These are phyloP conservation scores for Pseudocercospora macadamiae DNA, from an alignment of 2,329 filamentous ascomycete genomes.

Conservation along the genomic window DNA sequence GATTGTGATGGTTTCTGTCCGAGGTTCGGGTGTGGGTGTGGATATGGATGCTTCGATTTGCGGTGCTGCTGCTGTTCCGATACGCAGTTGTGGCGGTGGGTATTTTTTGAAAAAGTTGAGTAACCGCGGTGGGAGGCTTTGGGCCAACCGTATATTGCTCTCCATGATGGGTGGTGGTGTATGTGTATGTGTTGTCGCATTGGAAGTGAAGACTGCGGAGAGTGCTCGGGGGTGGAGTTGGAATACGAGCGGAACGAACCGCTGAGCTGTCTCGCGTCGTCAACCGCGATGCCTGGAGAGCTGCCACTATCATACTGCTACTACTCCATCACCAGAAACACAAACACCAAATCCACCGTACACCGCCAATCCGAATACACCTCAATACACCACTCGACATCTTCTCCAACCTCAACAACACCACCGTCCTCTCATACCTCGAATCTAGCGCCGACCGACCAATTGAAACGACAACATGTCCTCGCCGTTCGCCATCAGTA, in stretches of 20 bases:
- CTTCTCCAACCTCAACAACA: background rate
- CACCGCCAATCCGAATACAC: background rate
- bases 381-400: background rate
- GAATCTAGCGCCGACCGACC: background rate
- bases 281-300: slow-evolving; percentile 4
- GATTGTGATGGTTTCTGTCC: slow-evolving; percentile 48
- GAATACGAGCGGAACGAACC: background rate
- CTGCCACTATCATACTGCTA: too few species aligned
- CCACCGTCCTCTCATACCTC: background rate
- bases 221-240: slow-evolving; percentile 15
- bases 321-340: slow-evolving; percentile 7
- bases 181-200: slow-evolving; percentile 2
- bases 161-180: slow-evolving; percentile 17
- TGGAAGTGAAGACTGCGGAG: slow-evolving; percentile 11
- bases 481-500: slow-evolving; percentile 96
- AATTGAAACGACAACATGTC: slow-evolving; percentile 57
- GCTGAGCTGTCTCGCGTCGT: background rate
- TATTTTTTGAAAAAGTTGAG: slow-evolving; percentile 88
- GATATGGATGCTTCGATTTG: too few species aligned
- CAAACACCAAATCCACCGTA: background rate
- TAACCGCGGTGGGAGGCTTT: slow-evolving; percentile 74
- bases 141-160: slow-evolving; percentile 61
- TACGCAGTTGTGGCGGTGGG: slow-evolving; percentile 61
- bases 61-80: slow-evolving; percentile 18
- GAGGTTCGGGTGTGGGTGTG: slow-evolving; percentile 33